phyloP scores from a whole-genome alignment of 306 rosid genomes.

The Calophaca sinica region DNA sequence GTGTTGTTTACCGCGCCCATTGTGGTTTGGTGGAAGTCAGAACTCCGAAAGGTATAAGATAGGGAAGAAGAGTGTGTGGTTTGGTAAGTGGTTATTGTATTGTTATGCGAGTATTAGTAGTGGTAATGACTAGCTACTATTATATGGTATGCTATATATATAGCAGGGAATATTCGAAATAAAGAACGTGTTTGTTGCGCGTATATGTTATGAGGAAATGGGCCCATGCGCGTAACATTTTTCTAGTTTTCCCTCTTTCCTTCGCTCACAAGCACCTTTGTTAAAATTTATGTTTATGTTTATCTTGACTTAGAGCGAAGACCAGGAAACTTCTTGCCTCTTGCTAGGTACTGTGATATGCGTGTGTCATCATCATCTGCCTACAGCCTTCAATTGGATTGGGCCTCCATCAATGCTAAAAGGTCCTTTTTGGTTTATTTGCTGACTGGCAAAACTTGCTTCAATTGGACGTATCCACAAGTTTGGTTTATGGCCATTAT shows the following conservation, averaged over 20 bases:
- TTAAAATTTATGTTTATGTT: not conserved
- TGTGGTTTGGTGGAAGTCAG: not conserved
- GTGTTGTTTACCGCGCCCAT: slow-evolving; percentile 44
- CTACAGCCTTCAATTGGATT: slow-evolving; percentile 5
- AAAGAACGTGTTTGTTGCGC: slow-evolving; percentile 2
- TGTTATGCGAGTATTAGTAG: too few species aligned
- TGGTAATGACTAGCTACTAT: not conserved
- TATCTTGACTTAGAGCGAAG: not conserved
- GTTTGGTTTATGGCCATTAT: too few species aligned
- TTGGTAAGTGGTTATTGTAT: not conserved
- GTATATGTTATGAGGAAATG: not conserved
- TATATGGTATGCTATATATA: not conserved
- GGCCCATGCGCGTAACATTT: slow-evolving; percentile 6
- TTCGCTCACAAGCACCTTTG: slow-evolving; percentile 5
- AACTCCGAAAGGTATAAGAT: too few species aligned
- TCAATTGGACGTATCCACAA: too few species aligned
- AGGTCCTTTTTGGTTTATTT: not conserved
- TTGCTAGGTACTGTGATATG: not conserved
- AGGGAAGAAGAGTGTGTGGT: not conserved
- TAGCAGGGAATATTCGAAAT: not conserved
- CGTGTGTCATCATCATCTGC: not conserved
- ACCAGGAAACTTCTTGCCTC: slow-evolving; percentile 28
- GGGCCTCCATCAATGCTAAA: not conserved
- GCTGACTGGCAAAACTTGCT: not conserved
- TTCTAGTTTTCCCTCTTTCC: not conserved